phyloP scores from a whole-genome alignment of 2,329 filamentous ascomycete species.

The Aspergillus sp. region DNA sequence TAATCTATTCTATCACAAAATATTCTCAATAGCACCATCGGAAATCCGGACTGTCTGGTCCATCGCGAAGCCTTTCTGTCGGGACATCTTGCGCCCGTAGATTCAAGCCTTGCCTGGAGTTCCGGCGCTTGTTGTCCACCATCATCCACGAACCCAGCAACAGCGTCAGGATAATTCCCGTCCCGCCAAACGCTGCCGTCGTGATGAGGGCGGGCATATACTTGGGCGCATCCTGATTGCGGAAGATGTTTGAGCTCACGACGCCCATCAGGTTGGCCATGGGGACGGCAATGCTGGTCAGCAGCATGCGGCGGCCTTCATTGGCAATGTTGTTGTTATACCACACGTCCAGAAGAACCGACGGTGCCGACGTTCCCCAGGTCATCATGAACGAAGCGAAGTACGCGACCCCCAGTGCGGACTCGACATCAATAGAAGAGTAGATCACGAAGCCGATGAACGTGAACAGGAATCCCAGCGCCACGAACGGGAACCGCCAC shows the following conservation, averaged over 20 bases:
- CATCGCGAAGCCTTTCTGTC: constrained; percentile 52
- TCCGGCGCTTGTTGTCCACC: constrained; percentile 58
- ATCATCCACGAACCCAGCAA: constrained; percentile 47
- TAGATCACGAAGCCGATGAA: constrained; percentile 74
- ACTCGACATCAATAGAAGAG: constrained; percentile 61
- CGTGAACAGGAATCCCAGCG: constrained; percentile 67
- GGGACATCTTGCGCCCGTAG: constrained; percentile 55
- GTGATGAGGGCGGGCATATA: constrained; percentile 63
- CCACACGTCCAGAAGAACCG: constrained; percentile 61
- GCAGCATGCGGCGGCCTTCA: constrained; percentile 64
- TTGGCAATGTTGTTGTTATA: constrained; percentile 78
- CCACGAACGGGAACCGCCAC: constrained; percentile 66
- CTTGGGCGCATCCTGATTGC: constrained; percentile 58
- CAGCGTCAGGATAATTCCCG: constrained; percentile 54
- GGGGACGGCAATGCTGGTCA: constrained; percentile 68
- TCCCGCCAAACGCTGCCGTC: constrained; percentile 51
- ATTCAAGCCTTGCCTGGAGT: constrained; percentile 54
- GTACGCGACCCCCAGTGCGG: constrained; percentile 62
- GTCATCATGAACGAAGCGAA: constrained; percentile 75
- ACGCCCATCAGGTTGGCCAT: constrained; percentile 71
- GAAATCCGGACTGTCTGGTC: constrained; percentile 51
- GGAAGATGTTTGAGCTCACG: constrained; percentile 64
- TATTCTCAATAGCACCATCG: constrained; percentile 48
- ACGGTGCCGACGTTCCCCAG: constrained; percentile 63
- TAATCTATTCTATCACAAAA: too few species aligned